These are phyloP conservation scores for Microbotryum violaceum DNA, from an alignment of 1,284 basidiomycete genomes.

Conservation along the genomic window DNA sequence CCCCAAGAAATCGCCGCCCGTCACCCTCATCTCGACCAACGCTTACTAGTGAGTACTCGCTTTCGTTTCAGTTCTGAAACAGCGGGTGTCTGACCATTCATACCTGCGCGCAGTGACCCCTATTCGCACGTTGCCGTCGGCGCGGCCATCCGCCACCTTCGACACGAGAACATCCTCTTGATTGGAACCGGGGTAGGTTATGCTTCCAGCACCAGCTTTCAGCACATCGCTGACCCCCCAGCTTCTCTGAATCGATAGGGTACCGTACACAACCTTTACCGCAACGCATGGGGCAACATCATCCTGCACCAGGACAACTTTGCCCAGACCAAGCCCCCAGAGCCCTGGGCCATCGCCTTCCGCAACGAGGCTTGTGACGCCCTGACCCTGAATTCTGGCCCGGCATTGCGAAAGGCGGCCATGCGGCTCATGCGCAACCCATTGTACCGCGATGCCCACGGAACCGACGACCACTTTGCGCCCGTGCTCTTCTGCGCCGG, in stretches of 20 bases:
- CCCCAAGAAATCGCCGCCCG: conserved; percentile 22
- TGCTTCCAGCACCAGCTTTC: no score
- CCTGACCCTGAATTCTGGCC: conserved; percentile 29
- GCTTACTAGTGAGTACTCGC: conserved; percentile 16
- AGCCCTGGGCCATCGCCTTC: conserved; percentile 35
- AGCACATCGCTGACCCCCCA: neutral
- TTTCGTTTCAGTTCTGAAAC: neutral
- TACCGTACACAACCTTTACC: conserved; percentile 34
- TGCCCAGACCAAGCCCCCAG: conserved; percentile 29
- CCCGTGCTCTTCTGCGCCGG: conserved; percentile 33
- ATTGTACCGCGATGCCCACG: conserved; percentile 32
- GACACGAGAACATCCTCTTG: conserved; percentile 28
- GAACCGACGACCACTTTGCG: conserved; percentile 33
- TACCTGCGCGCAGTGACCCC: conserved; percentile 12
- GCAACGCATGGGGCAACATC: conserved; percentile 30
- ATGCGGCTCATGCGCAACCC: conserved; percentile 33
- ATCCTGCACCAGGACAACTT: conserved; percentile 34
- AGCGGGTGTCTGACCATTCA: neutral
- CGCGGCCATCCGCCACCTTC: conserved; percentile 27
- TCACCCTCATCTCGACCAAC: conserved; percentile 32
- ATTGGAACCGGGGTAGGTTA: conserved; percentile 28
- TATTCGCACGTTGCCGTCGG: conserved; percentile 27
- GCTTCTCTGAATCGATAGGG: neutral
- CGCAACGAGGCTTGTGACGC: conserved; percentile 33
- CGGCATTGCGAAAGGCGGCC: conserved; percentile 28